Evolutionary conservation across 2,329 filamentous ascomycete species (phyloP).

Genomic region (Peltaster fructicola): DNA sequence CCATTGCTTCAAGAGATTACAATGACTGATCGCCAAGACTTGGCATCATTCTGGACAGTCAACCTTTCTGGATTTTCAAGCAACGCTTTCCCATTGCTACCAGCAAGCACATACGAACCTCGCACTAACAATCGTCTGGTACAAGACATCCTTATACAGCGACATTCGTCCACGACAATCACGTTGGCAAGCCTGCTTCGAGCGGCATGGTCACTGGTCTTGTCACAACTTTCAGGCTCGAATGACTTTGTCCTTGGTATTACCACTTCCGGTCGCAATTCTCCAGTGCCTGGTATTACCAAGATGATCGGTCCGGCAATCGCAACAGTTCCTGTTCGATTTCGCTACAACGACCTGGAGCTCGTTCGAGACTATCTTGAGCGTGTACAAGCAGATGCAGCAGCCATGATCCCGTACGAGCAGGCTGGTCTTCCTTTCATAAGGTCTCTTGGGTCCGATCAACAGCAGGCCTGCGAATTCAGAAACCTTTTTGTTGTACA

Average conservation of each 20-base stretch:
- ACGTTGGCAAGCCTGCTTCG: constrained; percentile 31
- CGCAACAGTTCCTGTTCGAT: constrained; percentile 22
- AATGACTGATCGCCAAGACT: too few relatives aligned
- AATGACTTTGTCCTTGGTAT: constrained; percentile 38
- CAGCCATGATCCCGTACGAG: constrained; percentile 20
- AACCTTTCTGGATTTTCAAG: too few relatives aligned
- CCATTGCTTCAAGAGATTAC: too few relatives aligned
- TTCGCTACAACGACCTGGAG: constrained; percentile 13
- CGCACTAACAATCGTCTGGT: too few relatives aligned
- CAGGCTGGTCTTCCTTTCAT: constrained; percentile 23
- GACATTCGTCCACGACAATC: too few relatives aligned
- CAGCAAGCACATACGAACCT: too few relatives aligned
- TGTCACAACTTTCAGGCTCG: constrained; percentile 32
- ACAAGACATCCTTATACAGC: too few relatives aligned
- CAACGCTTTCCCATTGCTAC: too few relatives aligned
- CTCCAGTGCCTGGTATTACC: constrained; percentile 3
- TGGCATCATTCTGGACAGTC: too few relatives aligned
- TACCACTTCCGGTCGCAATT: constrained; percentile 4
- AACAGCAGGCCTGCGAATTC: constrained; percentile 38
- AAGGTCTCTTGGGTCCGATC: constrained; percentile 30
- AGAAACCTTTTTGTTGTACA: constrained; percentile 39
- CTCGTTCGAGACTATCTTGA: constrained; percentile 11
- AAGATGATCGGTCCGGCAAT: constrained; percentile 15
- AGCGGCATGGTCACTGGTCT: constrained; percentile 39
- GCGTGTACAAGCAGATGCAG: constrained; percentile 6